Evolutionary conservation across 768 basidiomycete genomes (phyloP).

Genomic region (Serendipita sp.): DNA sequence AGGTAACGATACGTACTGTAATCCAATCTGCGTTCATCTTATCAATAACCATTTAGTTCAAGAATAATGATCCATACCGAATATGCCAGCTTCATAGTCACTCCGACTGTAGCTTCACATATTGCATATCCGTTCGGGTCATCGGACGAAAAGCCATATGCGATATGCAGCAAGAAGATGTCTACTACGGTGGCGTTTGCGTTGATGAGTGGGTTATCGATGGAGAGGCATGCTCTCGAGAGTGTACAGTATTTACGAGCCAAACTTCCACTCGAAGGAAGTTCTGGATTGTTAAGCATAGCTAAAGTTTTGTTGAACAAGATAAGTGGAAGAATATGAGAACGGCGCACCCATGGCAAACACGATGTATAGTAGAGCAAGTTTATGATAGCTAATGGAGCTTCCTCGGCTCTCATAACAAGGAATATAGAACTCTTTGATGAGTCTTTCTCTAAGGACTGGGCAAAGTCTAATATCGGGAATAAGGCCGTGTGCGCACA

Average conservation of each 20-base stretch:
- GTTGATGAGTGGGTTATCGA: neutral
- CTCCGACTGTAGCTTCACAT: neutral
- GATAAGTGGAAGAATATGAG: neutral
- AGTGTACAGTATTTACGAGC: neutral
- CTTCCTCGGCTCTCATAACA: neutral
- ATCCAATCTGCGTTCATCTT: neutral
- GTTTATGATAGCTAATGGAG: neutral
- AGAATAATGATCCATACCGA: neutral
- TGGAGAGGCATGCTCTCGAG: neutral
- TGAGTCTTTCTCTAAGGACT: neutral
- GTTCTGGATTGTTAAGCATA: neutral
- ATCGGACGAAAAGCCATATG: neutral
- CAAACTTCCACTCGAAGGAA: neutral
- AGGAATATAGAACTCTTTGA: neutral
- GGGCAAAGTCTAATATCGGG: neutral
- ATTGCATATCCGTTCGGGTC: neutral
- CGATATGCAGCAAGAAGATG: neutral
- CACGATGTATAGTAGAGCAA: neutral
- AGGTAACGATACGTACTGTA: neutral
- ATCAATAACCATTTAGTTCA: neutral
- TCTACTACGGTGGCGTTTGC: neutral
- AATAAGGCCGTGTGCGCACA: neutral
- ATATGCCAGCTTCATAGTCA: neutral
- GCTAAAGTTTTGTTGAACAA: neutral
- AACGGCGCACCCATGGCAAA: neutral